A percentile compares a stretch with the other conserved stretches of the same genome.
These are phyloP conservation scores for Blastobotrys serpentis DNA, from an alignment of 1,139 yeast species.

Conservation along the genomic window DNA sequence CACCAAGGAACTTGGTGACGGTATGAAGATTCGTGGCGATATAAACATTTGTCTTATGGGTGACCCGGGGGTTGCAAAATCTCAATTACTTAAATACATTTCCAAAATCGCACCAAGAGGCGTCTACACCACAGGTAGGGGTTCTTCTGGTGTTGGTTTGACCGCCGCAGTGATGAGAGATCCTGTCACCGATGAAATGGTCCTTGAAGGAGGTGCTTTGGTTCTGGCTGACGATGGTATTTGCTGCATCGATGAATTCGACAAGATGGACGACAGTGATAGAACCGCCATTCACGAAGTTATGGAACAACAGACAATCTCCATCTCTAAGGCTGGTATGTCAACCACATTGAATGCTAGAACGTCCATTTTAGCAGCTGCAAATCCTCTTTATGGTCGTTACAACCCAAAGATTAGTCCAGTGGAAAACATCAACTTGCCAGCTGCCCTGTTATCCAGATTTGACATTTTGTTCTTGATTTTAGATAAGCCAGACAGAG, in stretches of 20 bases:
- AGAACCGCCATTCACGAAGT: constrained; percentile 99
- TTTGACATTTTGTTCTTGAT: constrained; percentile 87
- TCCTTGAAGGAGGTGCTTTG: constrained; percentile 96
- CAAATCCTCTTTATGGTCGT: constrained; percentile 94
- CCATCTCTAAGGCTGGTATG: constrained; percentile 97
- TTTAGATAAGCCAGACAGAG: constrained; percentile 80
- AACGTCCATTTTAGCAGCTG: constrained; percentile 94
- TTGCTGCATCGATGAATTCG: constrained; percentile 98
- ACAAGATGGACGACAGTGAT: constrained; percentile 96
- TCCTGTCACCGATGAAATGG: constrained; percentile 98
- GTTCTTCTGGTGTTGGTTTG: constrained; percentile 98
- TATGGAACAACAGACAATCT: constrained; percentile 98
- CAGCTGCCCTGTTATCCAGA: constrained; percentile 94
- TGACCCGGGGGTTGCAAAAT: constrained; percentile 99
- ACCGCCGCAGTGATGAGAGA: constrained; percentile 99
- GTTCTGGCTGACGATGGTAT: constrained; percentile 97
- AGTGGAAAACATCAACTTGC: constrained; percentile 90
- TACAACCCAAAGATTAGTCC: constrained; percentile 90
- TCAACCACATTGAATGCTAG: constrained; percentile 96
- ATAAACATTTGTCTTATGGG: constrained; percentile 97
- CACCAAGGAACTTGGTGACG: constrained; percentile 91
- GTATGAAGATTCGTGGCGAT: constrained; percentile 96
- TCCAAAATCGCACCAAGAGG: constrained; percentile 95
- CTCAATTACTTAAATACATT: constrained; percentile 89
- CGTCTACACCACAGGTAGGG: constrained; percentile 97